Evolutionary conservation across 805 yeast genomes (phyloP), one percentile per base, ranked within the genome.

Genomic region (Suhomyces pyralidae): DNA sequence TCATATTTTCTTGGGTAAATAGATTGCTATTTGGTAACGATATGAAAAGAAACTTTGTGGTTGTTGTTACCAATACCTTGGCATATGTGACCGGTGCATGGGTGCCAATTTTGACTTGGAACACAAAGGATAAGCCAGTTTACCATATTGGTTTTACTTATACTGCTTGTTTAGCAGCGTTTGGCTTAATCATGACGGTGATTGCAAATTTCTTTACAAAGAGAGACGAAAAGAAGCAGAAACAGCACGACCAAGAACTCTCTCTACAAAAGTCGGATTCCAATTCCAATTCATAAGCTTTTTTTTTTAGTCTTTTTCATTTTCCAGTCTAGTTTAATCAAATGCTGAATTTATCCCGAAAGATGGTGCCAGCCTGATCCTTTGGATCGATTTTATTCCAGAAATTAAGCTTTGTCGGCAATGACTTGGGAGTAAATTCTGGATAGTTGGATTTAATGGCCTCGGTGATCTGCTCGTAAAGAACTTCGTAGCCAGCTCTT

Each of bases 1-100:
- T 78, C 56, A 78, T 81, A n/a, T 82, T 75, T 55, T 70, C 83
- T 2, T 82, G 86, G 86, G 74, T 81, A 36, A 82, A 82, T 60
- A 67, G 81, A 40, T 59, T 76, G 24, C 61, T 82, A 19, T 69
- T 69, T 24, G 62, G 68, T 6, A 78, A 78, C 53, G 81, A 78
- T 60, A 62, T 70, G 74, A 68, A 71, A 63, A 62, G 73, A 66
- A 57, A 50, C 50, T 73, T 73, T 49, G 64, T 72, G n/a, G 70
- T 73, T 26, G 76, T 74, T 9, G 53, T 60, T 38, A 74, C 78
- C 12, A 74, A 74, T 50, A 67, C 68, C 4, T 60, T 71, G 56
- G 76, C 77, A 2, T 74, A 73, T 55, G 73, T 71, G 19, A 70
- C 74, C 0, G 67, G 67, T 7, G 74, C 77, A 5, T 70, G 70